Base-by-base conservation (phyloP, 2,329 filamentous ascomycete genomes). In the Pseudovirgaria hyperparasitica region DNA sequence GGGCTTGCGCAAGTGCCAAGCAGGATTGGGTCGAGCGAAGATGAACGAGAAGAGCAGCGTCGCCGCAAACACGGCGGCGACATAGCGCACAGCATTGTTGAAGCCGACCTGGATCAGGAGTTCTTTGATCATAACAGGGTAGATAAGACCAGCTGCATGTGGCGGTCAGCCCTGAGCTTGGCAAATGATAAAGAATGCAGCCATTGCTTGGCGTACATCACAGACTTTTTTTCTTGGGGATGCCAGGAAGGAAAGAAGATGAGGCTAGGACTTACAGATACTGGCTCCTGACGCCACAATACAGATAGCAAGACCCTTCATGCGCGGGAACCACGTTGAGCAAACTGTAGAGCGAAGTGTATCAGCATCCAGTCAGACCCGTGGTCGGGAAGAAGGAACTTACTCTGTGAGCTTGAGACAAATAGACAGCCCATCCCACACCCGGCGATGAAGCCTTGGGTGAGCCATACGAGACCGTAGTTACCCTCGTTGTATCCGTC, bases 401-500 rank as follows among this genome's bases (percentile, higher is more conserved):
- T 52, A 63, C 60, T 51, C 46, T 65, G 61, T 14, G 62, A 65
- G 34, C 60, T 63, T 14, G 56, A 56, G 4, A 65, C 62, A 35
- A 66, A 66, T 42, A 62, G 64, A 35, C 60, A 65, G n/a, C 59
- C 53, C 62, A 65, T 65, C 7, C 63, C 63, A 7, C 65, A 31
- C 5, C 60, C 60, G 15, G 52, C 52, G 19, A 64, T 40, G 20
- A 66, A 39, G 4, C 62, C 62, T 39, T 65, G 61, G 4, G 58
- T 59, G 8, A 57, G 41, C 58, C 59, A 62, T 14, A 63, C 60
- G 5, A 54, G 37, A 16, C 36, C 46, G 37, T 60, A 63, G 28
- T 48, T 58, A 22, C 50, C 58, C 13, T 52, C 26, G 4, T 43
- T 44, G 25, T 46, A 40, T 11, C 39, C 33, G 8, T 45, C 50